Base-by-base conservation (phyloP, 2,329 filamentous ascomycete species). In the Fusarium compactum region DNA sequence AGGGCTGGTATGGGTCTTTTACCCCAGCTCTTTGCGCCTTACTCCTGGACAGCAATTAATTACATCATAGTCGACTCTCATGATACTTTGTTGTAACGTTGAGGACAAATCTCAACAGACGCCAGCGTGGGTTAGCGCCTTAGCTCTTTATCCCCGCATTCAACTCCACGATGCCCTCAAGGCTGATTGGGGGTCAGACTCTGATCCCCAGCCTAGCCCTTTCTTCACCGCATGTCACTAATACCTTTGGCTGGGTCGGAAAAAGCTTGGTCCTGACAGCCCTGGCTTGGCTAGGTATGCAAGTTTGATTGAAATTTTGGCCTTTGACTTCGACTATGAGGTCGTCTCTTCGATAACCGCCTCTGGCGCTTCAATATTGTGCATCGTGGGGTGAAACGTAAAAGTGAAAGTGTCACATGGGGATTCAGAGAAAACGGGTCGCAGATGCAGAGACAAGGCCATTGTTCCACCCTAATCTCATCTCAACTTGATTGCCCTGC, bases 161-260 rank as follows among this genome's bases (percentile, higher is more conserved):
- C 70, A 65, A 56, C 65, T 69, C 69, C 73, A 73, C 61, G 72
- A 71, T 69, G 50, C 52, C 58, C 27, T 65, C 54, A 44, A 64
- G 64, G 30, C 38, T 72, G 62, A 69, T 72, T 74, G 72, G 72
- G 60, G 62, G 25, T 41, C 50, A 41, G 24, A 16, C 2, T 52
- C 50, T 41, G n/a, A 27, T 44, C 62, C 64, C 59, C 29, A 52
- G 20, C 58, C 68, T 62, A 52, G 52, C 53, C 54, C 40, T 43
- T 29, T 67, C 67, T 56, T 75, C 73, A 75, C 73, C 73, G 73
- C 67, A 75, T 75, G 61, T 75, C 73, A 66, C 69, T 64, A 59
- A 62, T 16, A 47, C 27, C n/a, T 30, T 44, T 58, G 44, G 29
- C 47, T 46, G 63, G 56, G 48, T 24, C 57, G 51, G 48, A 40